Conservation (phyloP, 768 basidiomycete genomes). For the Fibroporia radiculosa region DNA sequence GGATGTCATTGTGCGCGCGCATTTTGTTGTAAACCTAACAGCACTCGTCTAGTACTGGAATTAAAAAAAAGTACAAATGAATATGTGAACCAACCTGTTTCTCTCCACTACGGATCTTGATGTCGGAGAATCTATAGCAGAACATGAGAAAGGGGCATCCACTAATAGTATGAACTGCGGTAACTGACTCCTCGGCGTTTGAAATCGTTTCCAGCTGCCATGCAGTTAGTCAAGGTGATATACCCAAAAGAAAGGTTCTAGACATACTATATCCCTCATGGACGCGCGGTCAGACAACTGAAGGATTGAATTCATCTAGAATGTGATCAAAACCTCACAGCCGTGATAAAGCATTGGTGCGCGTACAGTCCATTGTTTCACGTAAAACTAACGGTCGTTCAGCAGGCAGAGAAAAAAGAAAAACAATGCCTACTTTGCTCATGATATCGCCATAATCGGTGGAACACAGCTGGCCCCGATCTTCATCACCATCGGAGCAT, state of each 20-base stretch:
- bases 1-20: conserved; percentile 66
- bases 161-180: neutral
- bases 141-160: conserved; percentile 1
- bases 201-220: conserved; percentile 58
- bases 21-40: conserved; percentile 56
- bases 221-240: conserved; percentile 3
- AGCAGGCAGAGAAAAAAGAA: neutral
- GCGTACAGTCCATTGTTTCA: conserved; percentile 65
- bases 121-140: conserved; percentile 48
- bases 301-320: conserved; percentile 62
- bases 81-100: conserved; percentile 55
- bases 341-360: too few relatives aligned
- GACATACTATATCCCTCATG: conserved; percentile 57
- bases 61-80: too few relatives aligned
- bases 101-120: conserved; percentile 68
- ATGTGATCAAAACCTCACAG: too few relatives aligned
- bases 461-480: conserved; percentile 39
- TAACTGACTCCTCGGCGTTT: conserved; percentile 55
- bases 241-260: neutral
- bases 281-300: conserved; percentile 46
- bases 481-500: conserved; percentile 29
- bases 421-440: conserved; percentile 57
- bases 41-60: neutral
- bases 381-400: conserved; percentile 49
- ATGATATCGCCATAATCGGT: conserved; percentile 82